These are phyloP conservation scores for Suillus weaverae DNA, from an alignment of 768 basidiomycete genomes.

Conservation along the genomic window DNA sequence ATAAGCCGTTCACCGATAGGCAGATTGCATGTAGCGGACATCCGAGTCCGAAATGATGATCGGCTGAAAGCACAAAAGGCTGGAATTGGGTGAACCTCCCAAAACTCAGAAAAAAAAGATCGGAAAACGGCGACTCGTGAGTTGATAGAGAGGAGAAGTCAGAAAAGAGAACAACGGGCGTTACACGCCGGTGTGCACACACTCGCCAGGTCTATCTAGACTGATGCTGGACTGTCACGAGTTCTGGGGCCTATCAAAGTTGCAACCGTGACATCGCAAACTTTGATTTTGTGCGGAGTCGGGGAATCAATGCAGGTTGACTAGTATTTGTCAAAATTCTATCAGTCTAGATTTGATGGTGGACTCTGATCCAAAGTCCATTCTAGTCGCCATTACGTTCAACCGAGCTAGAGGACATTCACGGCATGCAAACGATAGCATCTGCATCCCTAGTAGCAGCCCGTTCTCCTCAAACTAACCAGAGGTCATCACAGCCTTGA, in stretches of 20 bases:
- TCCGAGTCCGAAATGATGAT: neutral
- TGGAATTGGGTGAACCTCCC: too few relatives aligned
- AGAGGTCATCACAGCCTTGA: conserved; percentile 41
- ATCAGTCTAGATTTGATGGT: too few relatives aligned
- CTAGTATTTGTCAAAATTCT: too few relatives aligned
- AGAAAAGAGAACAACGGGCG: neutral
- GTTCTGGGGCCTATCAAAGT: neutral
- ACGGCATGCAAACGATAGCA: neutral
- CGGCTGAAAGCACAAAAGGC: neutral
- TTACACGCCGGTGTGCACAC: neutral
- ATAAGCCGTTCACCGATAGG: neutral
- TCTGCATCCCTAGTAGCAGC: conserved; percentile 36
- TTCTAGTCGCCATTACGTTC: neutral
- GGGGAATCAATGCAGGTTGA: too few relatives aligned
- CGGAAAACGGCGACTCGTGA: neutral
- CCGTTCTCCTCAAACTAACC: conserved; percentile 65
- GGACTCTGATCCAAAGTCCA: too few relatives aligned
- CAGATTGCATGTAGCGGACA: neutral
- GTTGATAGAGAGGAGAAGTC: neutral
- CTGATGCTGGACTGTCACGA: too few relatives aligned
- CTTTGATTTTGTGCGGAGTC: too few relatives aligned
- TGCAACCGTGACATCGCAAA: neutral
- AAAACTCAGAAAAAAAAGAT: conserved; percentile 1
- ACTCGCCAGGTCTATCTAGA: neutral
- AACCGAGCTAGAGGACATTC: neutral